Conservation (phyloP, 108 stramenopile species). For the Skeletonema costatum region DNA sequence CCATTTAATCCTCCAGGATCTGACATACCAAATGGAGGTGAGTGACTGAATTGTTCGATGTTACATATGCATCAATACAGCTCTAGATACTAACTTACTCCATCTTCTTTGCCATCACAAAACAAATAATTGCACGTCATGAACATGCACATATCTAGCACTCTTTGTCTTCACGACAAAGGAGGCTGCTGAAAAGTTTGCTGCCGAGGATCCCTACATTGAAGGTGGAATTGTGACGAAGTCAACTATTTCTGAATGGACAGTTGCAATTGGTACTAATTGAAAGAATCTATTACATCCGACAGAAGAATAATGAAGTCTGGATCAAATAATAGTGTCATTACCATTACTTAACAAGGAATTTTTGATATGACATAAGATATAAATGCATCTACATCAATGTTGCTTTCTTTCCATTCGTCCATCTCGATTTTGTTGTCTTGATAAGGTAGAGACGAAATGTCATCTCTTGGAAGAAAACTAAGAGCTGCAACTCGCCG, state of each 20-base stretch:
- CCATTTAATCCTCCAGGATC: constrained; percentile 56
- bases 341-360: not conserved
- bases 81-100: not conserved
- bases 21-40: constrained; percentile 62
- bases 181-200: constrained; percentile 71
- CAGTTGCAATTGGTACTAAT: constrained; percentile 70
- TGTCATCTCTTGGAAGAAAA: constrained; percentile 34
- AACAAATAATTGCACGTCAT: not conserved
- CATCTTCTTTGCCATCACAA: not conserved
- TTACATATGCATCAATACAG: not conserved
- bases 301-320: not conserved
- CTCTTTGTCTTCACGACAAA: constrained; percentile 74
- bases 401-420: constrained; percentile 29
- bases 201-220: constrained; percentile 78
- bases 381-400: constrained; percentile 50
- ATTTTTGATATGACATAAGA: constrained; percentile 49
- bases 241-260: constrained; percentile 83
- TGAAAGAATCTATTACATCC: constrained; percentile 7
- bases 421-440: not conserved
- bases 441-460: not conserved
- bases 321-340: not conserved
- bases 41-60: not conserved
- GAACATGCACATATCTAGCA: constrained; percentile 17
- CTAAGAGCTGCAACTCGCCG: constrained; percentile 50
- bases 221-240: constrained; percentile 74